phyloP scores from a whole-genome alignment of 495 filamentous ascomycete species.

The Annulohypoxylon moriforme region DNA sequence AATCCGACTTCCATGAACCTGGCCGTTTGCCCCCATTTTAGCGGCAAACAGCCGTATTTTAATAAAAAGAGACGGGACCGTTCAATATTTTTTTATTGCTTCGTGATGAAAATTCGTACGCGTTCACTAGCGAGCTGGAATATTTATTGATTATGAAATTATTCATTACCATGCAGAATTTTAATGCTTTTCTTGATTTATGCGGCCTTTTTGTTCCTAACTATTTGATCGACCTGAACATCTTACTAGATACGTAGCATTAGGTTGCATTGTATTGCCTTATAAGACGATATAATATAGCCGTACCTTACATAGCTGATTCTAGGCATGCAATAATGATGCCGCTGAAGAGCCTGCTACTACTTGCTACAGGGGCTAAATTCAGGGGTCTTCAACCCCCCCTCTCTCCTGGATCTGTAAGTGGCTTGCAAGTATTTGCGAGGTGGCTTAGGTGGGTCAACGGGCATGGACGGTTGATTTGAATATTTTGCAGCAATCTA shows the following conservation, averaged over 20 bases:
- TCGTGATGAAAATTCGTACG: background rate
- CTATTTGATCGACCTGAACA: constrained; percentile 23
- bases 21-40: constrained; percentile 35
- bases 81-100: constrained; percentile 3
- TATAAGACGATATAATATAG: constrained; percentile 5
- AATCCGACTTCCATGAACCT: constrained; percentile 36
- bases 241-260: constrained; percentile 23
- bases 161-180: constrained; percentile 2
- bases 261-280: constrained; percentile 25
- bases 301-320: constrained; percentile 37
- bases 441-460: constrained; percentile 28
- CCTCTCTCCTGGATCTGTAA: constrained; percentile 27
- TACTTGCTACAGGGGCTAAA: constrained; percentile 32
- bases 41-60: constrained; percentile 29
- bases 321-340: constrained; percentile 28
- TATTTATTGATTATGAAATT: constrained; percentile 9
- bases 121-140: background rate
- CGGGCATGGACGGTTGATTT: constrained; percentile 35
- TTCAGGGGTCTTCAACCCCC: constrained; percentile 40
- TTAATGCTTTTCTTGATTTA: constrained; percentile 21
- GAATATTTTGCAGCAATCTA: constrained; percentile 23
- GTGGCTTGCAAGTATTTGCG: constrained; percentile 32
- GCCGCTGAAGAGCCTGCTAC: constrained; percentile 26
- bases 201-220: constrained; percentile 15
- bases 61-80: constrained; percentile 14